phyloP scores from a whole-genome alignment of 2,329 filamentous ascomycete species.

The Venturia aucupariae region DNA sequence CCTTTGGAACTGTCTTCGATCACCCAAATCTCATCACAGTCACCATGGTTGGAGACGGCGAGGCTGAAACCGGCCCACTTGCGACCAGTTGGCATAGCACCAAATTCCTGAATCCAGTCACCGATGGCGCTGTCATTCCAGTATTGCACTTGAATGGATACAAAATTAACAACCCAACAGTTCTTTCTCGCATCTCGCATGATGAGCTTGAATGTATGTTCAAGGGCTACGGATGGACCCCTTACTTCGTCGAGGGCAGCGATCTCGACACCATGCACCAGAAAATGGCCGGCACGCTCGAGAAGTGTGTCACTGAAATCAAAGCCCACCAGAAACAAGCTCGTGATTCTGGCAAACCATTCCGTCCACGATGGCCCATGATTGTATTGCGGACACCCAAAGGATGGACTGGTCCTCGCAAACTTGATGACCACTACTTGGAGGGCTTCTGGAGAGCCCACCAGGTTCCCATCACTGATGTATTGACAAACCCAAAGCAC shows the following conservation, averaged over 20 bases:
- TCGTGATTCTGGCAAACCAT: slow-evolving; percentile 54
- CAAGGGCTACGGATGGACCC: slow-evolving; percentile 66
- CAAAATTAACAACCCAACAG: slow-evolving; percentile 74
- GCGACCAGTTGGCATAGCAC: slow-evolving; percentile 75
- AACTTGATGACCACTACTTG: slow-evolving; percentile 60
- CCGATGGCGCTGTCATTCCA: slow-evolving; percentile 67
- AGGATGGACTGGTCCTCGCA: slow-evolving; percentile 68
- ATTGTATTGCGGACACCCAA: slow-evolving; percentile 61
- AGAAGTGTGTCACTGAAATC: slow-evolving; percentile 64
- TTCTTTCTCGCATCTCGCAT: slow-evolving; percentile 64
- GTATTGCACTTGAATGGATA: slow-evolving; percentile 74
- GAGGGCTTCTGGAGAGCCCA: slow-evolving; percentile 73
- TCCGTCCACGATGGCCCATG: slow-evolving; percentile 70
- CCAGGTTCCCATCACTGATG: slow-evolving; percentile 67
- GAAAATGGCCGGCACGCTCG: slow-evolving; percentile 69
- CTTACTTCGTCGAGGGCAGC: slow-evolving; percentile 71
- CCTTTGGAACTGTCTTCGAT: slow-evolving; percentile 69
- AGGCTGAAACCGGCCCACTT: slow-evolving; percentile 71
- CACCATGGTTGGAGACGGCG: slow-evolving; percentile 72
- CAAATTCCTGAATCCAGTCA: slow-evolving; percentile 73
- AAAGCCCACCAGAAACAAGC: slow-evolving; percentile 60
- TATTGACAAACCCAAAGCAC: slow-evolving; percentile 54
- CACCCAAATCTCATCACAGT: slow-evolving; percentile 64
- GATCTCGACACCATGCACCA: slow-evolving; percentile 70
- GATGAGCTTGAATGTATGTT: slow-evolving; percentile 63